Base-by-base conservation (phyloP, 225 moss, liverwort and hornwort genomes). In the Pseudisothecium myosuroides region DNA sequence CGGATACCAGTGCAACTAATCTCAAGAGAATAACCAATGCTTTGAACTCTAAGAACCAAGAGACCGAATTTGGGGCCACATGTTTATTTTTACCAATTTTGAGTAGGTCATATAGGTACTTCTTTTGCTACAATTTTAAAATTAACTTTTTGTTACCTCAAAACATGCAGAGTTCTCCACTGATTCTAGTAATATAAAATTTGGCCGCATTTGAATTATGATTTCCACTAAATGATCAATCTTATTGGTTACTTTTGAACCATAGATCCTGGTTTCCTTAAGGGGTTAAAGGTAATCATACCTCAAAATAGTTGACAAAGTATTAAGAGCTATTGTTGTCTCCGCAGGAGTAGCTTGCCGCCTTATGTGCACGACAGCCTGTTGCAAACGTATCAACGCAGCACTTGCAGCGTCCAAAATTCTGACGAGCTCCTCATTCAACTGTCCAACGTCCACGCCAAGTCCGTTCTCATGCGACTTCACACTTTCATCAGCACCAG, bases 301-400 rank as follows among this genome's bases (percentile, higher is more conserved):
- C 95, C 92, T 90, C 79, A 95, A 72, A 43, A 95, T 91, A 32
- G 83, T 89, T 83, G 89, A 90, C 84, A 95, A 56, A 50, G 89
- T 85, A 54, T 87, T 45, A 62, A 93, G 86, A 83, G 92, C 89
- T 75, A 50, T 34, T 64, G 63, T 24, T 49, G 87, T 73, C 78
- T 94, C 92, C 59, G 88, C 54, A 89, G 93, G 80, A 76, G 80
- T 85, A 65, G 95, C 94, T 89, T 94, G 92, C 79, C 41, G 71
- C 65, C 82, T 93, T 15, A 95, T 29, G 49, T 83, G 91, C 36
- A 59, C 37, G 23, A 95, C 72, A 63, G 94, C 95, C 73, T 65
- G 87, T 79, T 90, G 90, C 86, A 95, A 87, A 41, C 92, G 95
- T 68, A 71, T 65, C 56, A 63, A 80, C 43, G 89, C 89, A 73